Evolutionary conservation across 768 basidiomycete species (phyloP).

Genomic region (Lactifluus piperatus): DNA sequence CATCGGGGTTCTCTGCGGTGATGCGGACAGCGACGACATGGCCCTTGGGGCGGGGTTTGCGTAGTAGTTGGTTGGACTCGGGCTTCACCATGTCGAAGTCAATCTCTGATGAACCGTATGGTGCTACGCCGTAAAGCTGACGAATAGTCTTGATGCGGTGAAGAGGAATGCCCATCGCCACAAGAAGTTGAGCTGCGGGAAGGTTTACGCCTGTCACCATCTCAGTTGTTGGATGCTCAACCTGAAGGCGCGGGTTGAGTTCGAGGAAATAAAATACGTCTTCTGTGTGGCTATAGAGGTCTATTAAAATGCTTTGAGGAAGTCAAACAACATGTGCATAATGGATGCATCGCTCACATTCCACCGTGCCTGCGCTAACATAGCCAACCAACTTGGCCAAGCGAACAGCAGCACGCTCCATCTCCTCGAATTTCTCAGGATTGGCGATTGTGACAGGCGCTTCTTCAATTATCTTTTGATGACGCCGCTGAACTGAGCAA

Average conservation of each 20-base stretch:
- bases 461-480: constrained; percentile 99
- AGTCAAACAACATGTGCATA: not conserved
- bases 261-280: constrained; percentile 97
- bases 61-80: constrained; percentile 78
- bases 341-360: constrained; percentile 50
- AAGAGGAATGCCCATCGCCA: constrained; percentile 97
- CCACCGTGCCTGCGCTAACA: constrained; percentile 97
- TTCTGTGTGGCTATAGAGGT: constrained; percentile 90
- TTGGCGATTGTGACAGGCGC: constrained; percentile 97
- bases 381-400: constrained; percentile 98
- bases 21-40: constrained; percentile 99
- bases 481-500: constrained; percentile 97
- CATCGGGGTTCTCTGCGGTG: constrained; percentile 98
- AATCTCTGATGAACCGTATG: constrained; percentile 82
- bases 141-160: constrained; percentile 95
- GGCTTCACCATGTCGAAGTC: constrained; percentile 95
- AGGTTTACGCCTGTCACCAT: constrained; percentile 99
- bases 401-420: constrained; percentile 99
- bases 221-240: constrained; percentile 99
- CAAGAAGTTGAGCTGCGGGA: constrained; percentile 92
- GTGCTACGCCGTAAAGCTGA: constrained; percentile 89
- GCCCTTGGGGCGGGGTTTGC: constrained; percentile 93
- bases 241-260: constrained; percentile 97
- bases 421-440: constrained; percentile 85
- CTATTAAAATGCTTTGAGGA: constrained; percentile 31